A percentile compares a stretch with the other conserved stretches of the same genome.
Conservation (phyloP, 139 green algal species). For the Nannochloris sp. region DNA sequence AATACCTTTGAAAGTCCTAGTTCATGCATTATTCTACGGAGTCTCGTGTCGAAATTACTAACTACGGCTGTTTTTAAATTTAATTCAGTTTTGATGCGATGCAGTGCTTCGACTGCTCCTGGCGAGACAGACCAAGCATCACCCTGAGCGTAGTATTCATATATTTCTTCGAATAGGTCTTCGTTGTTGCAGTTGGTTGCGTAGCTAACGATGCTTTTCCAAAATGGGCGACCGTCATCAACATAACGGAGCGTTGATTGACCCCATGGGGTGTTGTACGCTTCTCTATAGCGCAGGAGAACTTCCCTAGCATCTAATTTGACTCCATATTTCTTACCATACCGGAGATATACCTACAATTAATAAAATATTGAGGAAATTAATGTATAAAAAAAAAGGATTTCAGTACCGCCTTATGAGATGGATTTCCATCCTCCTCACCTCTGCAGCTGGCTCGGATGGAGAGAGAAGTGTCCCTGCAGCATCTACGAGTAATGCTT, state of each 20-base stretch:
- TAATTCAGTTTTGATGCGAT: slow-evolving; percentile 23
- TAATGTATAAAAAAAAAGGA: neutral
- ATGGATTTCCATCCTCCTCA: too few relatives aligned
- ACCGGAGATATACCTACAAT: slow-evolving; percentile 49
- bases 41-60: slow-evolving; percentile 85
- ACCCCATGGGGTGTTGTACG: slow-evolving; percentile 68
- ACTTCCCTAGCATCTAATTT: slow-evolving; percentile 40
- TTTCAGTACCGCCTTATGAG: neutral
- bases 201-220: slow-evolving; percentile 47
- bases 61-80: slow-evolving; percentile 64
- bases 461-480: slow-evolving; percentile 55
- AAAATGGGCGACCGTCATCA: slow-evolving; percentile 66
- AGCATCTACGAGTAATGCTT: slow-evolving; percentile 55
- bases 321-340: slow-evolving; percentile 45
- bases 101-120: slow-evolving; percentile 48
- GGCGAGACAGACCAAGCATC: slow-evolving; percentile 47
- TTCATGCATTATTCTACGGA: slow-evolving; percentile 62
- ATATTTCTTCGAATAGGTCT: slow-evolving; percentile 48
- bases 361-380: neutral
- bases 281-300: slow-evolving; percentile 49
- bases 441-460: slow-evolving; percentile 47
- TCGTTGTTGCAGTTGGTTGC: slow-evolving; percentile 38
- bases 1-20: slow-evolving; percentile 61
- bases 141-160: slow-evolving; percentile 50
- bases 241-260: slow-evolving; percentile 50